Conservation (phyloP, 208 protist species). For the Phytomonas sp. region DNA sequence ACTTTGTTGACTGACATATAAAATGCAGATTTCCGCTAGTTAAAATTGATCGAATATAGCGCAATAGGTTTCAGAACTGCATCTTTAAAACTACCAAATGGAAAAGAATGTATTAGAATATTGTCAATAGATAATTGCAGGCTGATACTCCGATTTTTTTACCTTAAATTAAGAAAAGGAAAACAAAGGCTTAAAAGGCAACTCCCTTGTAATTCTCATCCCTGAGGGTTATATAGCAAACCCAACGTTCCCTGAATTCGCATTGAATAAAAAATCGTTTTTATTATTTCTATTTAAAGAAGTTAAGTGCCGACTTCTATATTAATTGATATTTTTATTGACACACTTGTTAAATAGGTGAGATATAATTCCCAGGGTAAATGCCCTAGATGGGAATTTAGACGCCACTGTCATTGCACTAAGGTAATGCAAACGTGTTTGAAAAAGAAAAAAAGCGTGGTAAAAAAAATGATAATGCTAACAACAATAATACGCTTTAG, state of each 20-base stretch:
- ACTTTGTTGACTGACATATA: no score
- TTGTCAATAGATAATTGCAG: no score
- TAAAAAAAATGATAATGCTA: neutral
- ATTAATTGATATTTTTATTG: neutral
- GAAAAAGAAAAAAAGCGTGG: conserved; percentile 2
- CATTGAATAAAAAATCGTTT: neutral
- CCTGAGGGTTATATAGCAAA: neutral
- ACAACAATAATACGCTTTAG: neutral
- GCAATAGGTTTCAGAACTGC: no score
- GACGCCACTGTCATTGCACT: neutral
- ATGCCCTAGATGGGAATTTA: neutral
- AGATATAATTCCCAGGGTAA: neutral
- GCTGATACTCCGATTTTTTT: no score
- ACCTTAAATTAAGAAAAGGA: no score
- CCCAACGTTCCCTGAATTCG: neutral
- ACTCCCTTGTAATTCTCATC: neutral
- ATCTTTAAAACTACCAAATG: no score
- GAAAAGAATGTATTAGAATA: no score
- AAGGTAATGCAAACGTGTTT: neutral
- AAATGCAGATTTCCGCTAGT: no score
- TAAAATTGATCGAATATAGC: no score
- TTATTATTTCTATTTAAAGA: neutral
- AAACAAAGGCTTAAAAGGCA: no score
- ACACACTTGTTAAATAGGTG: neutral
- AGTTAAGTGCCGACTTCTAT: no score